Evolutionary conservation across 345 rosid species (phyloP), one percentile per base, ranked within the genome.

Genomic region (Gossypium ekmanianum): DNA sequence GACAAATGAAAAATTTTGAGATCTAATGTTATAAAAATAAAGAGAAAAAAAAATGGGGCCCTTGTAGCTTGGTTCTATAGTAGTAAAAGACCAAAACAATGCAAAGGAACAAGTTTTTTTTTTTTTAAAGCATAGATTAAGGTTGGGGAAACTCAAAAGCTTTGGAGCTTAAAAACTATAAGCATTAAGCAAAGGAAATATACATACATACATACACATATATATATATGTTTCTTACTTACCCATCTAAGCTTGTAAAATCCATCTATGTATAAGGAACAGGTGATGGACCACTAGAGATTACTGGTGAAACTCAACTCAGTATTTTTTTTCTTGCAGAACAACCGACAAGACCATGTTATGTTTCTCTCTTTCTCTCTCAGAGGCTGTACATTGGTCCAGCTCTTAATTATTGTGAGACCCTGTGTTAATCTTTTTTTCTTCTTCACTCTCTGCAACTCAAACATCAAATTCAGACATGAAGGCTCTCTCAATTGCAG

Each of bases 301-400:
- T 57, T 57, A 75, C 10, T 54, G 61, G 56, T 27, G 59, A 26
- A 68, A 18, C 67, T 52, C 27, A 69, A 55, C 39, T 26, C 22
- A 22, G 61, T 16, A 17, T 14, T 24, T 41, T 27, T 34, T 34
- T 34, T 34, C 45, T 43, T 17, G 51, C 74, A 76, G 78, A 78
- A 78, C 82, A 82, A 80, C 86, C 81, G 87, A 87, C 91, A 85
- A 72, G 74, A 71, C 77, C 85, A 58, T 58, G 62, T 22, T 58
- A 58, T 12, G 24, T 57, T 26, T 58, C 84, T 82, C 67, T 58
- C 84, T 12, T 58, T 57, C 61, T 58, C 84, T 82, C 67, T 58
- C 84, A 71, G 7, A 82, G 70, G 78, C 86, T 82, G 87, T 85
- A 77, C 7, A 74, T 47, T 65, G 85, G 87, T 78, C 89, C 85